Conservation (phyloP, 2,329 filamentous ascomycete genomes). For the Neonectria magnoliae region DNA sequence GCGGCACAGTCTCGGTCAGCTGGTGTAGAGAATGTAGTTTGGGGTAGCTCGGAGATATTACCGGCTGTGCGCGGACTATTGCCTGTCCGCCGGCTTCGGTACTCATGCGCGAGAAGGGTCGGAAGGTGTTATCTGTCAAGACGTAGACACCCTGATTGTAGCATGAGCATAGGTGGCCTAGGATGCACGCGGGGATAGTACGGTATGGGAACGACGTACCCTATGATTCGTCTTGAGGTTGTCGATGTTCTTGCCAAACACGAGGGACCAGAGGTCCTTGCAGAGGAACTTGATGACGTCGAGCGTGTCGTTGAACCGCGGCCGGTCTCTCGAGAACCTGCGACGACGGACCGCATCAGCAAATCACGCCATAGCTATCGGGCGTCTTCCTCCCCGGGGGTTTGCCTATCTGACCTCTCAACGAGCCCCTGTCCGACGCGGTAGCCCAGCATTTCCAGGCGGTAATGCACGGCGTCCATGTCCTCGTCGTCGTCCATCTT, state of each 20-base stretch:
- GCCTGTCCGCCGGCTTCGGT: conserved; percentile 80
- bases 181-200: background rate
- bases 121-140: conserved; percentile 90
- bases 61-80: conserved; percentile 79
- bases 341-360: conserved; percentile 62
- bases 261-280: conserved; percentile 95
- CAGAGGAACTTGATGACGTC: conserved; percentile 98
- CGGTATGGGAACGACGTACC: conserved; percentile 55
- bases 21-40: background rate
- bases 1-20: conserved; percentile 23
- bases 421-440: conserved; percentile 91
- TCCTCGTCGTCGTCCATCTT: conserved; percentile 78
- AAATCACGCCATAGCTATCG: background rate
- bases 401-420: conserved; percentile 71
- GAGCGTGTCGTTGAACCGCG: conserved; percentile 89
- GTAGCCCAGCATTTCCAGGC: conserved; percentile 87
- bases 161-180: conserved; percentile 15
- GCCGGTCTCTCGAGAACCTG: conserved; percentile 83
- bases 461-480: conserved; percentile 84
- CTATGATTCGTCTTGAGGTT: conserved; percentile 98
- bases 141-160: conserved; percentile 84
- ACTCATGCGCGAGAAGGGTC: conserved; percentile 89
- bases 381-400: background rate
- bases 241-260: conserved; percentile 97
- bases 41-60: conserved; percentile 56